A percentile compares a stretch with the other conserved stretches of the same genome.
phyloP scores from a whole-genome alignment of 2,329 filamentous ascomycete species.

The Penicillium concentricum region DNA sequence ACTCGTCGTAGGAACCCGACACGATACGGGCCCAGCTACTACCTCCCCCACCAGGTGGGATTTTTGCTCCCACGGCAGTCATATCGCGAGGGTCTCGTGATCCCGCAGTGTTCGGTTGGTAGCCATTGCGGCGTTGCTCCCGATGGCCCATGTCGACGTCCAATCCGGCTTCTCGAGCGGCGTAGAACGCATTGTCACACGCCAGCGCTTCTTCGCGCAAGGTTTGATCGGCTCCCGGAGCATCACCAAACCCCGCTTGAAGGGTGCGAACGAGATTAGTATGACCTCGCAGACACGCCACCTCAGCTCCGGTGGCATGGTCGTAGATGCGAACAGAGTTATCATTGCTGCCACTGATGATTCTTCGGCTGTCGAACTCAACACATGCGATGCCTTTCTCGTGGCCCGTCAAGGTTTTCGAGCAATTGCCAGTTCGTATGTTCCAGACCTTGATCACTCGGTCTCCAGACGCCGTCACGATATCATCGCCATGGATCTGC shows the following conservation, averaged over 20 bases:
- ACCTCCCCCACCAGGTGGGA: constrained; percentile 87
- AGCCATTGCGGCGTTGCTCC: constrained; percentile 53
- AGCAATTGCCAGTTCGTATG: constrained; percentile 73
- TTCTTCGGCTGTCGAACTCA: constrained; percentile 88
- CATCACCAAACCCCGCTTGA: constrained; percentile 89
- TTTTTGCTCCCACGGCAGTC: constrained; percentile 72
- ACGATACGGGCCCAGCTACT: constrained; percentile 92
- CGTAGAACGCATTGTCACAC: constrained; percentile 72
- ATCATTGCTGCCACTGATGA: constrained; percentile 94
- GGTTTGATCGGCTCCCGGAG: constrained; percentile 74
- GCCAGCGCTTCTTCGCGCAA: constrained; percentile 70
- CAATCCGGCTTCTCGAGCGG: constrained; percentile 51
- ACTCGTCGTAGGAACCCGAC: constrained; percentile 94
- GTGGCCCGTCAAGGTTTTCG: constrained; percentile 79
- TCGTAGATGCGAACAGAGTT: constrained; percentile 96
- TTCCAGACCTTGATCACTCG: constrained; percentile 94
- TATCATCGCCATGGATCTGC: constrained; percentile 78
- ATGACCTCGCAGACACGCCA: constrained; percentile 82
- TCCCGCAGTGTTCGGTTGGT: constrained; percentile 62
- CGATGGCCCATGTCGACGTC: constrained; percentile 35
- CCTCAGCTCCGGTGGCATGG: constrained; percentile 77
- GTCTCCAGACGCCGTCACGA: constrained; percentile 94
- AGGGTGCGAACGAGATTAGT: constrained; percentile 85
- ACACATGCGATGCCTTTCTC: constrained; percentile 96
- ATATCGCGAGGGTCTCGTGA: constrained; percentile 74